Conservation (phyloP, 371 early-diverging fungal genomes). For the Blakeslea trispora region DNA sequence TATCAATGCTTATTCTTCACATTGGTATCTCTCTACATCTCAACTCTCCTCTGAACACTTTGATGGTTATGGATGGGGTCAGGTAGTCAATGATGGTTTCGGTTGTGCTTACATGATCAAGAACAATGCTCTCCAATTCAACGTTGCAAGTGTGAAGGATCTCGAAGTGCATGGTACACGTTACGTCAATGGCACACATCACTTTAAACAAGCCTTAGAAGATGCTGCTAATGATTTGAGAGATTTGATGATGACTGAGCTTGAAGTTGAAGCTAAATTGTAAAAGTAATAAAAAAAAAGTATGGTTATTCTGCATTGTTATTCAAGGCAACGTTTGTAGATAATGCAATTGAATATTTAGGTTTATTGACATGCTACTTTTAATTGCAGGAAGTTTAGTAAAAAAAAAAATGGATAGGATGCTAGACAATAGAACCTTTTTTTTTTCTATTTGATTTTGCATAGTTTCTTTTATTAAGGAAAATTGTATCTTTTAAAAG, state of each 20-base stretch:
- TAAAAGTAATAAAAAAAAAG: slow-evolving; percentile 12
- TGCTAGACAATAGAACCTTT: too few species aligned
- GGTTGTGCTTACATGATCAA: slow-evolving; percentile 96
- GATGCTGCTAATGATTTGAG: slow-evolving; percentile 76
- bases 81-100: slow-evolving; percentile 93
- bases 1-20: slow-evolving; percentile 73
- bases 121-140: slow-evolving; percentile 80
- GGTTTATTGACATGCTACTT: too few species aligned
- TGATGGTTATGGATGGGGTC: slow-evolving; percentile 95
- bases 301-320: too few species aligned
- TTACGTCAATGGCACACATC: slow-evolving; percentile 45
- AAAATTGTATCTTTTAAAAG: too few species aligned
- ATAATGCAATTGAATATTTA: too few species aligned
- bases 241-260: slow-evolving; percentile 57
- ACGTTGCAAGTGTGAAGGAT: slow-evolving; percentile 70
- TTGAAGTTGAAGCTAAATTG: slow-evolving; percentile 48
- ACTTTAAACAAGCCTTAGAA: slow-evolving; percentile 58
- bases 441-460: too few species aligned
- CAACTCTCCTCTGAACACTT: slow-evolving; percentile 90
- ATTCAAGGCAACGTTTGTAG: too few species aligned
- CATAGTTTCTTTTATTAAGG: too few species aligned
- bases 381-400: too few species aligned
- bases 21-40: slow-evolving; percentile 94
- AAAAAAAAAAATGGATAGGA: too few species aligned
- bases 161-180: slow-evolving; percentile 50